These are phyloP conservation scores for Cyathus striatus DNA, from an alignment of 768 basidiomycete species.

Conservation along the genomic window DNA sequence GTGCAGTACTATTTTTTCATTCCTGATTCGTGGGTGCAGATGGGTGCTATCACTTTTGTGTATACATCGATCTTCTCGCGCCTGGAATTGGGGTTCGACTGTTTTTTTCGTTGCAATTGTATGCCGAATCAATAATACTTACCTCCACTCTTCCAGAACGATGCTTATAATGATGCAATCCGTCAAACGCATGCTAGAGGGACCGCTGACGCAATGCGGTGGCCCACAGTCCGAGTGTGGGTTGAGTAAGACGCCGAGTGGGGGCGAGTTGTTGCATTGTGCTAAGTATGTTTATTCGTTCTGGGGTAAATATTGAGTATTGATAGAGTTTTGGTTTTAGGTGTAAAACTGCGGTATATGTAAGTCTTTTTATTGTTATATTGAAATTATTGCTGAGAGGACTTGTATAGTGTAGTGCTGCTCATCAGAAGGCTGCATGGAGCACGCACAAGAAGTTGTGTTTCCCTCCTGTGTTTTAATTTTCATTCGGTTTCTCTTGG, in stretches of 20 bases:
- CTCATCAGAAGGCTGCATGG: constrained; percentile 34
- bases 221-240: constrained; percentile 18
- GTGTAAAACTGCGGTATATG: constrained; percentile 38
- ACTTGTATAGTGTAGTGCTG: constrained; percentile 21
- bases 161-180: constrained; percentile 18
- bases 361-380: constrained; percentile 14
- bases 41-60: neutral
- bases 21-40: neutral
- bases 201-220: constrained; percentile 24
- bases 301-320: neutral
- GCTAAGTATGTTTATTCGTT: constrained; percentile 19
- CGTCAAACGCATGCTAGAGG: constrained; percentile 23
- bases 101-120: no score
- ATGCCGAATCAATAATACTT: no score
- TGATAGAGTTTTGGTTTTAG: constrained; percentile 11
- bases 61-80: neutral
- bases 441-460: constrained; percentile 25
- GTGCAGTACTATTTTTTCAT: no score
- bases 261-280: constrained; percentile 28
- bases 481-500: neutral
- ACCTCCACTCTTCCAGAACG: no score
- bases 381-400: constrained; percentile 1
- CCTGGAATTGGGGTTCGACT: constrained; percentile 15
- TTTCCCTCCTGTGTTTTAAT: constrained; percentile 25
- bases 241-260: constrained; percentile 13